Evolutionary conservation across 257 asterid genomes (phyloP).

Genomic region (Prunella vulgaris): DNA sequence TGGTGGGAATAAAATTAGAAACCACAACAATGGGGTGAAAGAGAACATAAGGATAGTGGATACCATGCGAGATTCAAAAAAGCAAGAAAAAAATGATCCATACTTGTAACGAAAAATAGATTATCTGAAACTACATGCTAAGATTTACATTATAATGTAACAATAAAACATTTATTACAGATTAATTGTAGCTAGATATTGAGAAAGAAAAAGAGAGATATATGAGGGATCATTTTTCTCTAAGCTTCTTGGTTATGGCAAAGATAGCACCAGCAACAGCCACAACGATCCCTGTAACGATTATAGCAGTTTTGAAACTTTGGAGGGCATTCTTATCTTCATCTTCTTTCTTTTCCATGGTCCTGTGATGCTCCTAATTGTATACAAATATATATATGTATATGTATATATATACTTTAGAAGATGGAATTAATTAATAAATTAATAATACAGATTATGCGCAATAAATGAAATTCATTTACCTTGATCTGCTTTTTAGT

Average conservation of each 20-base stretch:
- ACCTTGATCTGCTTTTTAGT: slow-evolving; percentile 46
- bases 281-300: slow-evolving; percentile 57
- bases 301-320: slow-evolving; percentile 46
- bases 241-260: slow-evolving; percentile 63
- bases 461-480: neutral
- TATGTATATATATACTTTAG: too few relatives aligned
- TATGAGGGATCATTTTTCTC: slow-evolving; percentile 40
- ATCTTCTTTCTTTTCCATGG: slow-evolving; percentile 31
- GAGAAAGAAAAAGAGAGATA: too few relatives aligned
- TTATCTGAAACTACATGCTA: neutral
- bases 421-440: too few relatives aligned
- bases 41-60: too few relatives aligned
- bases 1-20: too few relatives aligned
- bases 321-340: slow-evolving; percentile 55
- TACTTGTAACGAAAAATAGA: neutral
- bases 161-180: neutral
- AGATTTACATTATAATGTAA: neutral
- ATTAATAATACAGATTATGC: too few relatives aligned
- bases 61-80: too few relatives aligned
- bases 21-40: too few relatives aligned
- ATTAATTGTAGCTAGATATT: neutral
- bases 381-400: neutral
- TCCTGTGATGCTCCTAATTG: slow-evolving; percentile 38
- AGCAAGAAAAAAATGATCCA: too few relatives aligned
- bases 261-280: slow-evolving; percentile 72